phyloP scores from a whole-genome alignment of 129 eudicot genomes.

The Flaveria ramosissima region DNA sequence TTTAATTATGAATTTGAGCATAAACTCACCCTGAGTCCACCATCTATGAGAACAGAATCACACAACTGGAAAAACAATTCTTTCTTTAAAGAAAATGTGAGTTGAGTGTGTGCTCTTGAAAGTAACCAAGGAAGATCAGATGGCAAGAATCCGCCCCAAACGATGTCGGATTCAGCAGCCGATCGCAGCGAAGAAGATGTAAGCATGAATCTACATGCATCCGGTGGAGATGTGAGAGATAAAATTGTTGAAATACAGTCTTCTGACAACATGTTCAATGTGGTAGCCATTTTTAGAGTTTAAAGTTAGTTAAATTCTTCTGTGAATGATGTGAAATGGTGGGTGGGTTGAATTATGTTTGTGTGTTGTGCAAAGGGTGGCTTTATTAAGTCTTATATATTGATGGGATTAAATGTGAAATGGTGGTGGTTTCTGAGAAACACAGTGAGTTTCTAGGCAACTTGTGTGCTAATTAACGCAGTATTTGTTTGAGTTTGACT shows the following conservation, averaged over 20 bases:
- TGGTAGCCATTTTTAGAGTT: constrained; percentile 22
- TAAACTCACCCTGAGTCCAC: constrained; percentile 51
- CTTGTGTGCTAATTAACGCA: not conserved
- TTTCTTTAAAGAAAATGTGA: constrained; percentile 47
- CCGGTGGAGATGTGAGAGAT: constrained; percentile 34
- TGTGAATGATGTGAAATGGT: too few relatives aligned
- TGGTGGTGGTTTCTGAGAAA: not conserved
- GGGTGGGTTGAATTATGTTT: not conserved
- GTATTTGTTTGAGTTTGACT: too few relatives aligned
- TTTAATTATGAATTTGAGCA: not conserved
- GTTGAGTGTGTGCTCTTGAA: constrained; percentile 43
- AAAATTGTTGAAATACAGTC: constrained; percentile 35
- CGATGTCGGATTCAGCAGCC: constrained; percentile 28
- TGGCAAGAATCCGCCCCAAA: constrained; percentile 34
- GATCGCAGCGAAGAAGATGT: constrained; percentile 28
- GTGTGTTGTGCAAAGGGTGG: not conserved
- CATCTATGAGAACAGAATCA: constrained; percentile 56
- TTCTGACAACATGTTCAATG: constrained; percentile 38
- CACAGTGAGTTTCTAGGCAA: not conserved
- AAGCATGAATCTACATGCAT: constrained; percentile 28
- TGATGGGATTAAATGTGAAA: not conserved
- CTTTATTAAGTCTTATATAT: too few relatives aligned
- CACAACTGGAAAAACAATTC: constrained; percentile 48
- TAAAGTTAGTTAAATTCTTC: too few relatives aligned
- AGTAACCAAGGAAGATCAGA: constrained; percentile 33